Evolutionary conservation across 2,329 filamentous ascomycete genomes (phyloP), one percentile per base, ranked within the genome.

Genomic region (Claviceps purpurea): DNA sequence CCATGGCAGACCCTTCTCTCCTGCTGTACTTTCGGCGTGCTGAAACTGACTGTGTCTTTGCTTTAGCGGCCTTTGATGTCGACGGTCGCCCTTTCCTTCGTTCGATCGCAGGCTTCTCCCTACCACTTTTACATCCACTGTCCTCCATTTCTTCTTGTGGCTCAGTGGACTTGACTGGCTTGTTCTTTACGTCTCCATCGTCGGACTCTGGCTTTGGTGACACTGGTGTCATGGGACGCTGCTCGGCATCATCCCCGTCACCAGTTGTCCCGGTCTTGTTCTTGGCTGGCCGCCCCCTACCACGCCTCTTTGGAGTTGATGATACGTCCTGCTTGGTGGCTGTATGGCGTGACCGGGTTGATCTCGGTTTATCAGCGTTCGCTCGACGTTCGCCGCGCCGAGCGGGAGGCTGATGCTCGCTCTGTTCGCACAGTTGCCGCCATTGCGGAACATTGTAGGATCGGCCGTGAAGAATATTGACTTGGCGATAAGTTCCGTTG

Each of bases 401-500:
- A 5, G 93, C 93, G 0, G 93, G 93, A 10, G 93, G 93, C 62
- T 97, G 93, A 65, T 98, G 89, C 61, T 95, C 90, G 64, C 88
- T 90, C 69, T 96, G 89, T 57, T 96, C 87, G 65, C 90, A 96
- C 41, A 97, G 76, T 52, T 87, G 80, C 59, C 89, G 88, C 93
- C 93, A 98, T 68, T 98, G 90, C 0, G 91, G 91, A 4, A 98
- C 75, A 60, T 96, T 98, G 72, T 98, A 98, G 14, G 89, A 89
- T 65, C 93, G 81, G 65, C 94, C 89, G 69, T 96, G 94, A 62
- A 97, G 84, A 54, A 98, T 90, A 64, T 98, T 98, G 63, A 93
- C 88, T 67, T 98, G 93, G 39, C 91, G 91, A 65, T 96, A 98
- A 52, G 88, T 94, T 52, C 93, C 94, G 64, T 91, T 89, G 50